Conservation (phyloP, 805 yeast species). For the Hanseniaspora clermontiae region DNA sequence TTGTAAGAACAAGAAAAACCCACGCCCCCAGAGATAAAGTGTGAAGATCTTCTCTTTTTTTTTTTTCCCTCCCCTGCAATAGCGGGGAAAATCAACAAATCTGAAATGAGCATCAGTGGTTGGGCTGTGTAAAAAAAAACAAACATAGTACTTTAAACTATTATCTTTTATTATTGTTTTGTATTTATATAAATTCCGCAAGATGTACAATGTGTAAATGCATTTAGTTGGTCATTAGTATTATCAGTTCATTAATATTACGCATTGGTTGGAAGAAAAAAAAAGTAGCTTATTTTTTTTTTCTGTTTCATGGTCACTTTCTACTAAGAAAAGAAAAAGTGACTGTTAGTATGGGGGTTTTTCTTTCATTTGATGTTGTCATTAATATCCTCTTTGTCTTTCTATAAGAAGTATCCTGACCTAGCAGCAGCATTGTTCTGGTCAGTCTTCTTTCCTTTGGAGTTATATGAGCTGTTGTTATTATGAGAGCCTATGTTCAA, state of each 20-base stretch:
- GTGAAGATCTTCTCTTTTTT: no score
- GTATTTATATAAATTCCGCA: not conserved
- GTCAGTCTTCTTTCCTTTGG: not conserved
- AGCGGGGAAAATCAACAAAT: no score
- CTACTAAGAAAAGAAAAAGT: not conserved
- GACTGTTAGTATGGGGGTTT: not conserved
- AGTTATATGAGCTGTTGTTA: constrained; percentile 3
- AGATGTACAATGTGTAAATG: not conserved
- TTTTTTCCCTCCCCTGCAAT: not conserved
- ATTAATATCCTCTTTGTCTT: not conserved
- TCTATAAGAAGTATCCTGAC: constrained; percentile 9
- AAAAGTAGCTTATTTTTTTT: no score
- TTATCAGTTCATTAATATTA: not conserved
- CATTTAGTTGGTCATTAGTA: not conserved
- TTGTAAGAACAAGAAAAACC: not conserved
- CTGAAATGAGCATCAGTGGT: no score
- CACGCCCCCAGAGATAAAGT: not conserved
- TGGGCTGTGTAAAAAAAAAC: no score
- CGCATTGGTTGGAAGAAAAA: not conserved
- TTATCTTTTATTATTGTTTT: not conserved
- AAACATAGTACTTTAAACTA: no score
- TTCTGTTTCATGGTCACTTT: not conserved
- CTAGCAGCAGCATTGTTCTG: constrained; percentile 2
- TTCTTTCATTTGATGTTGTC: not conserved
- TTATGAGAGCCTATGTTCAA: not conserved